Percentiles rank a stretch among this genome's conserved stretches.
phyloP scores from a whole-genome alignment of 2,329 filamentous ascomycete species.

The Akanthomyces uredinophilus region DNA sequence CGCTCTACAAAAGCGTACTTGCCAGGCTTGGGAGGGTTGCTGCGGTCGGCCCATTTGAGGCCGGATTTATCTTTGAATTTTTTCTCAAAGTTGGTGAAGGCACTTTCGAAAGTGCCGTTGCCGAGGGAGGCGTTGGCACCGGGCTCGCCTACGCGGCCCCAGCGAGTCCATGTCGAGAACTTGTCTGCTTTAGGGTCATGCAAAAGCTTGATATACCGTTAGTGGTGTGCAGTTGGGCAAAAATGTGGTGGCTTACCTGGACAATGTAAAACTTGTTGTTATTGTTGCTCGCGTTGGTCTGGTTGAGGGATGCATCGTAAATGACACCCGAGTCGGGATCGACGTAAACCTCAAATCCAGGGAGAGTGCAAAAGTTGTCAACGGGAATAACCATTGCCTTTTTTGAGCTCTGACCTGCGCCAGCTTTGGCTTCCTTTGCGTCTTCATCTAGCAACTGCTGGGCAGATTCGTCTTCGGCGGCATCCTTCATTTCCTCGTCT shows the following conservation, averaged over 20 bases:
- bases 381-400: conserved; percentile 43
- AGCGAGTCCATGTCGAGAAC: conserved; percentile 67
- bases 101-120: conserved; percentile 35
- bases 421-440: conserved; percentile 29
- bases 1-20: conserved; percentile 80
- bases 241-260: conserved; percentile 48
- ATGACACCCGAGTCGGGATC: conserved; percentile 57
- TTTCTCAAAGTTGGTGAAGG: conserved; percentile 49
- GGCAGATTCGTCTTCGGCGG: conserved; percentile 27
- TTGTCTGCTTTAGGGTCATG: conserved; percentile 29
- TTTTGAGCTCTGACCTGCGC: conserved; percentile 43
- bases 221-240: neutral
- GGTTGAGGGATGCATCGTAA: conserved; percentile 74
- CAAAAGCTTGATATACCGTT: conserved; percentile 33
- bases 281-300: conserved; percentile 66
- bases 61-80: conserved; percentile 62
- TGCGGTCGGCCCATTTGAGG: conserved; percentile 48
- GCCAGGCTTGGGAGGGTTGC: conserved; percentile 52
- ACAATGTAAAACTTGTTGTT: conserved; percentile 81
- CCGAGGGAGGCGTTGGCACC: conserved; percentile 46
- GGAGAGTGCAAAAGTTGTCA: conserved; percentile 40
- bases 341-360: conserved; percentile 55
- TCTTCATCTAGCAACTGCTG: conserved; percentile 28
- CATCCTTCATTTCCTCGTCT: conserved; percentile 21
- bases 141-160: conserved; percentile 68